Base-by-base conservation (phyloP, 1,284 basidiomycete species). In the Neonothopanus nambi region DNA sequence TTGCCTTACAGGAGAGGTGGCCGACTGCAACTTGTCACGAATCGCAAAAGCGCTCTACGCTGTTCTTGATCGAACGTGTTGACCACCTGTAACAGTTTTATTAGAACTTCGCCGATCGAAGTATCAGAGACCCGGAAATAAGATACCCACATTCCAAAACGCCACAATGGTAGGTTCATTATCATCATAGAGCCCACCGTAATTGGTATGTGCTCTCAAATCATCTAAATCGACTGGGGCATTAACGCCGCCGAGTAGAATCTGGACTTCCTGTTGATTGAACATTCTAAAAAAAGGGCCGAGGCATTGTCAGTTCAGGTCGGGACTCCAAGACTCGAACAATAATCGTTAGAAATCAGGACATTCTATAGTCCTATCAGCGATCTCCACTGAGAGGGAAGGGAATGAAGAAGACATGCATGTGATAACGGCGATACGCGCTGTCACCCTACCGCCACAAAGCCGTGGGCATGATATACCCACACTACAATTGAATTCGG, bases 211-310 rank as follows among this genome's bases (percentile, higher is more conserved):
- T 13, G 67, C 65, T 54, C 85, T 77, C 56, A 96, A 69, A 68
- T 98, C 94, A 13, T 87, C 82, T 8, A 97, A 63, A 66, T 95
- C 90, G 54, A 97, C 87, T 0, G 88, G 84, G 0, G 87, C 77
- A 59, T 94, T 87, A 38, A 90, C 88, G 5, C 93, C 93, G 0
- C 93, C 92, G 8, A 96, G 77, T 0, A 95, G 73, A 55, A 92
- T 87, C 62, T 92, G 91, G 1, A 96, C 75, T 69, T 97, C 95
- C 64, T 91, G 87, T 64, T 95, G 93, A 67, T 96, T 94, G 73
- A 97, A 98, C 91, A 97, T 95, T 40, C 92, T 90, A 53, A 21
- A 44, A 60, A 28, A 15, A n/a, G n/a, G 23, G 6, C 48, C n/a
- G 56, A 28, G 26, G 26, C 26, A 11, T 28, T 28, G 26, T 28